A percentile compares a stretch with the other conserved stretches of the same genome.
Evolutionary conservation across 441 rosid species (phyloP).

Genomic region (Aquilaria agallochum): DNA sequence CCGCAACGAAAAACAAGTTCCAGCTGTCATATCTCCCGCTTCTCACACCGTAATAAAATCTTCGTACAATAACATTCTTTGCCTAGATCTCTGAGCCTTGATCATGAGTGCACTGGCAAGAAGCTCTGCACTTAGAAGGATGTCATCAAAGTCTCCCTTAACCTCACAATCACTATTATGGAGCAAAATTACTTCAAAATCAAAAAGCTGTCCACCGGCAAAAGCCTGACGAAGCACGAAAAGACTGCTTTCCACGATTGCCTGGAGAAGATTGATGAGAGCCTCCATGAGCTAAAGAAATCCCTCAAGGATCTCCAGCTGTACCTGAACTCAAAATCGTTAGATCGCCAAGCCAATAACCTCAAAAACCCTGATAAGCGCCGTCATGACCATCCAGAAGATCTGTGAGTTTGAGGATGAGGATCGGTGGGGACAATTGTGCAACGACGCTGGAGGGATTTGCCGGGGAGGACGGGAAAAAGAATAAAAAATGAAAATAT

Average conservation of each 20-base stretch:
- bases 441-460: too few species aligned
- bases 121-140: slow-evolving; percentile 45
- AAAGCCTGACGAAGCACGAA: slow-evolving; percentile 40
- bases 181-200: slow-evolving; percentile 52
- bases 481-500: too few species aligned
- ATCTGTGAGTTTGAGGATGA: slow-evolving; percentile 31
- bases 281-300: slow-evolving; percentile 60
- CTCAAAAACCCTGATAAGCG: slow-evolving; percentile 62
- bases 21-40: slow-evolving; percentile 10
- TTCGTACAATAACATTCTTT: slow-evolving; percentile 48
- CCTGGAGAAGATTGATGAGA: slow-evolving; percentile 62
- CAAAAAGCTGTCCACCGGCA: slow-evolving; percentile 32
- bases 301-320: slow-evolving; percentile 45
- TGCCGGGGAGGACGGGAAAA: too few species aligned
- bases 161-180: slow-evolving; percentile 45
- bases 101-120: slow-evolving; percentile 26
- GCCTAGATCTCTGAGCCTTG: slow-evolving; percentile 63
- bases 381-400: slow-evolving; percentile 82
- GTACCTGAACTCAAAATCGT: slow-evolving; percentile 55
- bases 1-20: slow-evolving; percentile 3
- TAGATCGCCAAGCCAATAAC: slow-evolving; percentile 51
- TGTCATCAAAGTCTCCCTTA: slow-evolving; percentile 56
- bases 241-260: slow-evolving; percentile 75
- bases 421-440: too few species aligned
- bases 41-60: slow-evolving; percentile 49